Evolutionary conservation across 192 early-diverging fungal genomes (phyloP), one percentile per base, ranked within the genome.

Genomic region (Backusella australiensis): DNA sequence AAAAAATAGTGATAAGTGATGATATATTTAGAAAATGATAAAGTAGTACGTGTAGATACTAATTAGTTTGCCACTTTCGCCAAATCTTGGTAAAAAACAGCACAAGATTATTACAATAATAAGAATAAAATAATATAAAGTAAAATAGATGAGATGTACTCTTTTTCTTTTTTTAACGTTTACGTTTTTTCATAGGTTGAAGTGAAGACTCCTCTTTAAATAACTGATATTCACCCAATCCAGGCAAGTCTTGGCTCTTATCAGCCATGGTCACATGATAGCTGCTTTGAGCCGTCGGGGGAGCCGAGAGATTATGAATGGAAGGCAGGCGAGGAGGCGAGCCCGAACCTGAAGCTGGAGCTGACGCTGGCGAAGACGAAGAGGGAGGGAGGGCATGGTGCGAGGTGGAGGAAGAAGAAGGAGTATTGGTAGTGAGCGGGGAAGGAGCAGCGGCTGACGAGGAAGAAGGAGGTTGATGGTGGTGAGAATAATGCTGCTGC

Each of bases 291-390:
- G 38, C 34, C 68, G 42, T 21, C 21, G 67, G 36, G 34, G 66
- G 67, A 14, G 67, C 67, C 42, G 75, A 76, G 19, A 76, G 46
- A 29, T 78, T 69, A 53, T 78, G 77, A 34, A 78, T 78, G 2
- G 77, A 73, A n/a, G 77, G 77, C 6, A 78, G 36, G 14, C 77
- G 59, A 46, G 63, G 56, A 65, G 71, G 69, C 34, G 44, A 59
- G 19, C 69, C 49, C 21, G 66, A 49, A 15, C 72, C 42, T 49
- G 72, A 49, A 14, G 34, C 44, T 56, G 72, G 19, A 0, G 75
- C 34, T 5, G 34, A 23, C 36, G 44, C n/a, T 34, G 49, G 36
- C 15, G 42, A 38, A 12, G 70, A 53, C 12, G 67, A 56, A 26
- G 34, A 70, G 12, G 34, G 76, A 17, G 71, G 76, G 34, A 21